Base-by-base conservation (phyloP, 768 basidiomycete genomes). In the Rhodosporidiobolus sp. region DNA sequence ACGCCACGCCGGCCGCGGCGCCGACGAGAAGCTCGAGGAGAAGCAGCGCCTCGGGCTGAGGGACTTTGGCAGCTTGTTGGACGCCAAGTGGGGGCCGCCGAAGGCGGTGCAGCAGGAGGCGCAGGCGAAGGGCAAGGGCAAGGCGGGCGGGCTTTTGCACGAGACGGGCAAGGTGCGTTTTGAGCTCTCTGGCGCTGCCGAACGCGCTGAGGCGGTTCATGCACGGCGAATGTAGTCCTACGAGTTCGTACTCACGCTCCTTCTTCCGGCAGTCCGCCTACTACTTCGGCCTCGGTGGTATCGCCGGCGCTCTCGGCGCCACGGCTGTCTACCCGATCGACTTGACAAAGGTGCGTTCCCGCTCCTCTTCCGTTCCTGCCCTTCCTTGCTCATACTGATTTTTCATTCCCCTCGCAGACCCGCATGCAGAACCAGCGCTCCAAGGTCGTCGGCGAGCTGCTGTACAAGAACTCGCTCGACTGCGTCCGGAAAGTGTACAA, bases 361-460 rank as follows among this genome's bases (percentile, higher is more conserved):
- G 7, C 38, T 14, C 38, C 14, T 43, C 1, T 24, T 24, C 2
- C 38, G 6, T 1, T 1, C 12, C n/a, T 8, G 14, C 28, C n/a
- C 30, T 19, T 20, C 38, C 16, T 24, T 22, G 3, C 32, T 24
- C 6, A 35, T 20, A 57, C 55, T 24, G 20, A 17, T 10, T 16
- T 35, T 3, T 20, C 26, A 32, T 34, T 32, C 38, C 11, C 54
- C 28, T 20, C 74, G 48, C 74, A 81, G 77, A 81, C 80, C 9
- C 92, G 93, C 50, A 93, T 99, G 86, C 96, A 99, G 84, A 99
- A 99, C 80, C 96, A 99, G 81, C 88, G 96, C 22, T 92, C 89
- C 74, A 93, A 90, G 11, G 91, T 99, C 30, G 96, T 99, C 43
- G 96, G 96, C 49, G 95, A 99, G 82, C 83, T 98, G 78, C 82